Percentiles rank a stretch among this genome's conserved stretches.
Evolutionary conservation across 805 yeast genomes (phyloP).

Genomic region (Kodamaea lidongshanica): DNA sequence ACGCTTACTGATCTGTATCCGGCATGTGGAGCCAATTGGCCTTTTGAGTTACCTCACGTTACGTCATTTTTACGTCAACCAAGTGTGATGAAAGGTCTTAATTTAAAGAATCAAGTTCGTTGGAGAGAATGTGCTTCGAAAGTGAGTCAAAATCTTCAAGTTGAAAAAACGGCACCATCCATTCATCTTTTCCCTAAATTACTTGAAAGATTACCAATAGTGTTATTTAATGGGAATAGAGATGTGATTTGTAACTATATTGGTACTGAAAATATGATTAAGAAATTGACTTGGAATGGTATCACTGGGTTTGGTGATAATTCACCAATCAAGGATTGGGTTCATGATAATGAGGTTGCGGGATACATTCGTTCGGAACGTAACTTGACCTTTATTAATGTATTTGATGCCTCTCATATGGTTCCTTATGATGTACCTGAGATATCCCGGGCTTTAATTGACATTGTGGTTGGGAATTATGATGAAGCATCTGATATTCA

Average conservation of each 20-base stretch:
- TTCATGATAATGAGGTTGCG: conserved; percentile 32
- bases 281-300: conserved; percentile 57
- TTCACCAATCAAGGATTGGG: conserved; percentile 32
- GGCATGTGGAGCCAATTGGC: conserved; percentile 92
- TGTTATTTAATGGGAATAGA: conserved; percentile 80
- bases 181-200: conserved; percentile 62
- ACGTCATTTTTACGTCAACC: conserved; percentile 44
- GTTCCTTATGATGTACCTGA: conserved; percentile 79
- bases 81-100: conserved; percentile 45
- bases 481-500: no score
- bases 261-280: conserved; percentile 66
- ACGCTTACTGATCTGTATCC: conserved; percentile 69
- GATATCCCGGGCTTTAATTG: conserved; percentile 64
- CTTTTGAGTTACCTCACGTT: conserved; percentile 49
- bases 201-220: conserved; percentile 51
- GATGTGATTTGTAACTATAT: conserved; percentile 82
- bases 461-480: conserved; percentile 35
- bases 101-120: conserved; percentile 34
- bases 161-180: conserved; percentile 52
- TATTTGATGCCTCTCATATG: conserved; percentile 85
- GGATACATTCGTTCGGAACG: conserved; percentile 46
- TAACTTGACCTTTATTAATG: conserved; percentile 69
- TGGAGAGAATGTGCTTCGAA: conserved; percentile 78
- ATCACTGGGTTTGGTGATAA: conserved; percentile 44
- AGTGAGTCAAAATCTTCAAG: conserved; percentile 50